Percentiles rank a stretch among this genome's conserved stretches.
Conservation (phyloP, 1,139 yeast genomes). For the Wickerhamiella pararugosa region DNA sequence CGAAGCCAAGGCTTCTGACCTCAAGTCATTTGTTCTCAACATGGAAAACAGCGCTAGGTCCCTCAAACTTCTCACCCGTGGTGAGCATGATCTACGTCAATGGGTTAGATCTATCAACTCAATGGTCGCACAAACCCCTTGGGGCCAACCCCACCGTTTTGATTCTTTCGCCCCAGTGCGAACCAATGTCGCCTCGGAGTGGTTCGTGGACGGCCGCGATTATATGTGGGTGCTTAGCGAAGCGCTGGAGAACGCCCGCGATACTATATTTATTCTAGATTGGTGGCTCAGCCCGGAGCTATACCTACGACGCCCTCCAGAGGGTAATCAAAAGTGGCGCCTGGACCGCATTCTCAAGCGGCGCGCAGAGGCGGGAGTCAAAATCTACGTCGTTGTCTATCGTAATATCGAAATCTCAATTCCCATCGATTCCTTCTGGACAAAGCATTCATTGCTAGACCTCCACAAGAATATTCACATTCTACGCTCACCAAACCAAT, state of each 20-base stretch:
- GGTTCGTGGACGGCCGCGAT: slow-evolving; percentile 95
- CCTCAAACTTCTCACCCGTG: slow-evolving; percentile 56
- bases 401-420: slow-evolving; percentile 90
- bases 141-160: slow-evolving; percentile 67
- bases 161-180: slow-evolving; percentile 88
- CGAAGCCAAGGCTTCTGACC: slow-evolving; percentile 7
- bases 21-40: slow-evolving; percentile 30
- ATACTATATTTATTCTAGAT: slow-evolving; percentile 87
- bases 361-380: slow-evolving; percentile 90
- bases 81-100: slow-evolving; percentile 50
- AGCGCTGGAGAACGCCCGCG: slow-evolving; percentile 87
- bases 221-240: slow-evolving; percentile 93
- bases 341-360: slow-evolving; percentile 75
- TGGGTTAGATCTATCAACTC: slow-evolving; percentile 66
- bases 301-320: slow-evolving; percentile 83
- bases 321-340: slow-evolving; percentile 90
- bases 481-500: slow-evolving; percentile 88
- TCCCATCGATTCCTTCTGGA: slow-evolving; percentile 85
- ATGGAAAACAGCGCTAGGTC: slow-evolving; percentile 68
- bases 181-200: slow-evolving; percentile 73
- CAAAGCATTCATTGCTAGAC: slow-evolving; percentile 81
- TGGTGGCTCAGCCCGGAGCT: slow-evolving; percentile 98
- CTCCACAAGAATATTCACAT: slow-evolving; percentile 79
- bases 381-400: slow-evolving; percentile 83
- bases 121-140: slow-evolving; percentile 53